Evolutionary conservation across 1,284 basidiomycete species (phyloP).

Genomic region (Cutaneotrichosporon daszewskae): DNA sequence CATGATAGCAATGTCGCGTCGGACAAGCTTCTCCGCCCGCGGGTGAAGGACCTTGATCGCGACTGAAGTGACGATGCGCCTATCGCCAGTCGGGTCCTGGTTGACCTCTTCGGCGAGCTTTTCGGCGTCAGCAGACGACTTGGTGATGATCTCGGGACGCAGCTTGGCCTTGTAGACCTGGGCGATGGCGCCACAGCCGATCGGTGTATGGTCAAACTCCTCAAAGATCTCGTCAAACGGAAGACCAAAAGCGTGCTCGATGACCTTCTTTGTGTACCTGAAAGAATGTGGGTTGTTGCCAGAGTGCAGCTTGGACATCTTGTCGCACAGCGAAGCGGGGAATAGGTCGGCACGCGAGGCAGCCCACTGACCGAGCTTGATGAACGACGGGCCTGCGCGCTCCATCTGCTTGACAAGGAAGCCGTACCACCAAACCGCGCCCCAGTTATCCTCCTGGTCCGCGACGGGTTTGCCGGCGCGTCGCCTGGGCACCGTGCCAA

Average conservation of each 20-base stretch:
- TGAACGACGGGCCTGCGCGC: constrained; percentile 91
- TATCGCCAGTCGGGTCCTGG: constrained; percentile 9
- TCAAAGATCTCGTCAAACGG: constrained; percentile 88
- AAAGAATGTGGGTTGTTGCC: constrained; percentile 79
- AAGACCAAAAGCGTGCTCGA: constrained; percentile 76
- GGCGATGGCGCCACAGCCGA: constrained; percentile 96
- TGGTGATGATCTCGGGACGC: constrained; percentile 71
- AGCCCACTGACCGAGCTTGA: constrained; percentile 99
- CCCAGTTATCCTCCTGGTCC: constrained; percentile 66
- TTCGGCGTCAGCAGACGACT: constrained; percentile 21
- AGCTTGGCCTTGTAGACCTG: constrained; percentile 88
- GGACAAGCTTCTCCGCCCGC: constrained; percentile 32
- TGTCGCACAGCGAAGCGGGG: constrained; percentile 81
- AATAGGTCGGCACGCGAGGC: constrained; percentile 92
- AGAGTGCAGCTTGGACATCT: constrained; percentile 82
- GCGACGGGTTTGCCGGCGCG: constrained; percentile 40
- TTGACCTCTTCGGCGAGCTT: constrained; percentile 43
- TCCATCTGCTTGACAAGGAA: constrained; percentile 87
- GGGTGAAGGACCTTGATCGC: constrained; percentile 90
- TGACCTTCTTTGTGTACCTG: constrained; percentile 70
- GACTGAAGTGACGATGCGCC: constrained; percentile 66
- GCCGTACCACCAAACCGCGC: constrained; percentile 91
- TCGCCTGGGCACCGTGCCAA: constrained; percentile 56
- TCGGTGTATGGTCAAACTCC: constrained; percentile 77
- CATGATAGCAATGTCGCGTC: constrained; percentile 63